Evolutionary conservation across 2,329 filamentous ascomycete genomes (phyloP), one percentile per base, ranked within the genome.

Genomic region (Diaporthe caulivora): DNA sequence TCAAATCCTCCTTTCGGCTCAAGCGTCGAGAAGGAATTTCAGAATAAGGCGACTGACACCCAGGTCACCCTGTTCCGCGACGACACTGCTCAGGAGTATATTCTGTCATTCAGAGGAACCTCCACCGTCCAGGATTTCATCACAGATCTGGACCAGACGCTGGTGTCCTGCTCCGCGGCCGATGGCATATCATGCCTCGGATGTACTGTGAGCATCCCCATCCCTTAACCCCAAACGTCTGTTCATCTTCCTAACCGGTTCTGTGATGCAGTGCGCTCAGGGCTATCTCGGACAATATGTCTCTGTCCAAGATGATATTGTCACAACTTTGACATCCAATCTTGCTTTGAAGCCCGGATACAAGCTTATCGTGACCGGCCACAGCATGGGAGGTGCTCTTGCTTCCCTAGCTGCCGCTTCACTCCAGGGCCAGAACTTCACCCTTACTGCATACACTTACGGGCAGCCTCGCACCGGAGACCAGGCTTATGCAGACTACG

Each of bases 371-470:
- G 76, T 81, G 10, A 85, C 85, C 0, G 87, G 87, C 6, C 87
- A 88, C 74, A 85, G 82, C 42, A 82, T 88, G 9, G 87, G 87
- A 5, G 87, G 84, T 3, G 86, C 85, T 0, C 77, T 88, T 5
- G 86, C 86, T 3, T 82, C 80, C 2, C 78, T 89, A 3, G 85
- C 83, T 0, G 84, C 84, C 0, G 83, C 83, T 0, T 81, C 83
- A 8, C 76, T 88, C 1, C 26, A 51, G 5, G 65, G 69, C 10
- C 70, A 72, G n/a, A 68, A 84, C 2, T 78, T 80, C 8, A 78
- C 77, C 0, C 79, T 83, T 18, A 83, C 83, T 34, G 71, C 87
- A 62, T 88, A 87, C 78, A 86, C 84, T 0, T 88, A 83, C 78
- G 87, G 87, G 53, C 81, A 85, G 13, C 87, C 87, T 1, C 85